These are phyloP conservation scores for Alternaria solani DNA, from an alignment of 2,329 filamentous ascomycete genomes.

Conservation along the genomic window DNA sequence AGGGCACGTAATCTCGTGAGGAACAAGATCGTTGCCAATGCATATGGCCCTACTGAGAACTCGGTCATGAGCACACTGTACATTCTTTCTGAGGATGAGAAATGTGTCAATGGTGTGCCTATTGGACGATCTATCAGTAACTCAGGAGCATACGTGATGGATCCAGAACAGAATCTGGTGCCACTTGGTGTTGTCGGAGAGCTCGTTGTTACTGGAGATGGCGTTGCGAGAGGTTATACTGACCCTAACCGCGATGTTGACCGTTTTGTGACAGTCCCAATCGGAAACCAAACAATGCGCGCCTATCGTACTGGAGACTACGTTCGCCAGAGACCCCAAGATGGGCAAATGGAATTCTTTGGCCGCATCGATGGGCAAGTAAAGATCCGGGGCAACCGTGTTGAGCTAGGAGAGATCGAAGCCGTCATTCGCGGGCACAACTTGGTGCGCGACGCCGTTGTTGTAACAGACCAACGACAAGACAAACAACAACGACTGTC, in stretches of 20 bases:
- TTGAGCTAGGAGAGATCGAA: conserved; percentile 38
- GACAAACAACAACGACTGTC: no score
- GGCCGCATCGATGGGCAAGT: conserved; percentile 34
- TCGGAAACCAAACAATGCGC: conserved; percentile 18
- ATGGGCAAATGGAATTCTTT: conserved; percentile 25
- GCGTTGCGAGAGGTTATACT: conserved; percentile 17
- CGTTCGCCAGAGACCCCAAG: conserved; percentile 16
- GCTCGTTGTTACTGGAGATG: conserved; percentile 31
- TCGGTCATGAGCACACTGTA: conserved; percentile 56
- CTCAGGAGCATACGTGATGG: conserved; percentile 10
- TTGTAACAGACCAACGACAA: not conserved
- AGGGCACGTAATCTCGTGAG: conserved; percentile 1
- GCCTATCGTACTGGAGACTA: conserved; percentile 42
- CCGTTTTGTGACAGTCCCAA: not conserved
- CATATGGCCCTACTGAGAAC: conserved; percentile 30
- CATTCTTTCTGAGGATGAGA: not conserved
- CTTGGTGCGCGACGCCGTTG: not conserved
- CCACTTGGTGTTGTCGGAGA: conserved; percentile 32
- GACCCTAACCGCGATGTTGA: conserved; percentile 27
- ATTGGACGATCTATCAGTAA: conserved; percentile 50
- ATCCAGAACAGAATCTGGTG: conserved; percentile 6
- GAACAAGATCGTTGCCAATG: conserved; percentile 16
- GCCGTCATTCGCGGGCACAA: conserved; percentile 1
- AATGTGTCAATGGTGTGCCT: conserved; percentile 24
- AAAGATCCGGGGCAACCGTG: conserved; percentile 34